Conservation (phyloP, 2,329 filamentous ascomycete species). For the Gaeumannomyces tritici region DNA sequence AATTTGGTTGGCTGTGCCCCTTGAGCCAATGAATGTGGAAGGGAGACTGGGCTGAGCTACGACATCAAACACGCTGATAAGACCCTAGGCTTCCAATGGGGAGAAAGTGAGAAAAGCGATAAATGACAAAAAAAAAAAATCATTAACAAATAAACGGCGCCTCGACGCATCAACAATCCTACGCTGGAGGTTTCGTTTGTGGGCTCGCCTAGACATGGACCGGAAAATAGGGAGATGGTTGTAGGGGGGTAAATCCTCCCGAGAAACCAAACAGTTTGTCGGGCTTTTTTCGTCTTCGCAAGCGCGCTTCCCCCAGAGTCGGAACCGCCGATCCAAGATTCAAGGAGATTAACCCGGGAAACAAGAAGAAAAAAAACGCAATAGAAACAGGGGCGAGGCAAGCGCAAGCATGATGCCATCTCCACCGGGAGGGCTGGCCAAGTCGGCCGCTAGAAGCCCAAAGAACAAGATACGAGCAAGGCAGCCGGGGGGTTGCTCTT, state of each 20-base stretch:
- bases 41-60: conserved; percentile 7
- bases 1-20: conserved; percentile 1
- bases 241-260: not conserved
- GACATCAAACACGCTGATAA: conserved; percentile 15
- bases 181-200: not conserved
- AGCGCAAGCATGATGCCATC: not conserved
- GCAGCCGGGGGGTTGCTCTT: not conserved
- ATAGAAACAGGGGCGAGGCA: not conserved
- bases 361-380: not conserved
- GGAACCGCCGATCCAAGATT: not conserved
- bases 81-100: not conserved
- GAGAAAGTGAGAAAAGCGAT: not conserved
- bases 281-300: not conserved
- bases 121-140: not conserved
- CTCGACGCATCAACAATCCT: not conserved
- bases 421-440: not conserved
- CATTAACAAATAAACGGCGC: not conserved
- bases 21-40: conserved; percentile 5
- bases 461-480: not conserved
- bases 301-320: not conserved
- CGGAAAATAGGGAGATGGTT: not conserved
- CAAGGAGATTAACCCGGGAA: not conserved
- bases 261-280: not conserved
- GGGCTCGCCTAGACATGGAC: not conserved
- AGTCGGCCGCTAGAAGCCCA: not conserved